Conservation (phyloP, 139 green algal genomes). For the Chlorella sp. region DNA sequence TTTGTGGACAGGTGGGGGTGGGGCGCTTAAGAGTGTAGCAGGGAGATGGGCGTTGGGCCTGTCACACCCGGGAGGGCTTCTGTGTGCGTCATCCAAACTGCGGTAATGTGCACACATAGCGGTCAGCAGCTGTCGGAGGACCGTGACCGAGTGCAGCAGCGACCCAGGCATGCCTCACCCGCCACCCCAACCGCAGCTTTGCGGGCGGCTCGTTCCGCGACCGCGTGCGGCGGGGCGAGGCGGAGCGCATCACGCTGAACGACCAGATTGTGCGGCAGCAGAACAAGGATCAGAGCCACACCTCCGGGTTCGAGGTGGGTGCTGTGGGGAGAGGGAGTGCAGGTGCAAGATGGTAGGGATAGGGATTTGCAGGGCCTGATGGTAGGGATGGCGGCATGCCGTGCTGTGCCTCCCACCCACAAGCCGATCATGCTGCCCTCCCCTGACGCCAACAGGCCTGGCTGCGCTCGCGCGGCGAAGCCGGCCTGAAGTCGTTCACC, state of each 20-base stretch:
- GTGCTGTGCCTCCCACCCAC: neutral
- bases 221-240: conserved; percentile 35
- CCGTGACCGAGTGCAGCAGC: too few species aligned
- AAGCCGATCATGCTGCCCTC: too few species aligned
- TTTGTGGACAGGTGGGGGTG: conserved; percentile 71
- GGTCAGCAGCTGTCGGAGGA: too few species aligned
- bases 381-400: neutral
- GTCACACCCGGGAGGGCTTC: too few species aligned
- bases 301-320: conserved; percentile 75
- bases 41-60: neutral
- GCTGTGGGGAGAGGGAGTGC: neutral
- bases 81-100: too few species aligned
- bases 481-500: conserved; percentile 64
- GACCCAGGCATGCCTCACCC: neutral
- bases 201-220: conserved; percentile 43
- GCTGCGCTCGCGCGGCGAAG: conserved; percentile 73
- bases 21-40: neutral
- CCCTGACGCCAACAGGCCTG: conserved; percentile 66
- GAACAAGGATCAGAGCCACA: conserved; percentile 62
- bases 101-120: too few species aligned
- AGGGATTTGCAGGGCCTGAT: neutral
- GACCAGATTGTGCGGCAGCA: conserved; percentile 79
- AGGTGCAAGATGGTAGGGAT: neutral
- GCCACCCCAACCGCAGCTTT: conserved; percentile 3
- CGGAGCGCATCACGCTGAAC: conserved; percentile 49